A percentile compares a stretch with the other conserved stretches of the same genome.
Evolutionary conservation across 106 monocot species (phyloP).

Genomic region (Allium cepa): DNA sequence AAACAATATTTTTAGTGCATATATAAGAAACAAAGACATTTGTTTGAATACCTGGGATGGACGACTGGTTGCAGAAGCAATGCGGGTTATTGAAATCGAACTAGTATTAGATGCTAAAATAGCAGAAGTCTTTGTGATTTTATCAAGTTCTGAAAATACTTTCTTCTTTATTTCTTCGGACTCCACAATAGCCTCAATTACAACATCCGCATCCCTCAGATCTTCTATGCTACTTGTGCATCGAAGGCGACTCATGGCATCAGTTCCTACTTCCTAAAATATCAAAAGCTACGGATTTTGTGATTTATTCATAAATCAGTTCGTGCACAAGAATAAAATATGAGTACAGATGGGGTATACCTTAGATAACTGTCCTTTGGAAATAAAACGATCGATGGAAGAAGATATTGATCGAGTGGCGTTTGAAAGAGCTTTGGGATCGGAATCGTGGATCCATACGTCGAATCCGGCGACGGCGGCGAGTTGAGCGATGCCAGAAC

Average conservation of each 20-base stretch:
- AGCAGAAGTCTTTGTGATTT: constrained; percentile 62
- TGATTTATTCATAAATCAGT: background rate
- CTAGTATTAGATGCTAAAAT: constrained; percentile 97
- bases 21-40: too few species aligned
- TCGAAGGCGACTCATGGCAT: constrained; percentile 50
- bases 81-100: constrained; percentile 92
- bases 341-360: constrained; percentile 10
- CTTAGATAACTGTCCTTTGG: constrained; percentile 64
- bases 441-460: constrained; percentile 62
- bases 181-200: constrained; percentile 86
- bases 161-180: constrained; percentile 78
- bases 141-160: constrained; percentile 69
- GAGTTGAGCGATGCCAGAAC: constrained; percentile 93
- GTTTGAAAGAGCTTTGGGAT: constrained; percentile 40
- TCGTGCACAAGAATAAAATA: background rate
- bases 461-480: constrained; percentile 61
- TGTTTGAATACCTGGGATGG: constrained; percentile 58
- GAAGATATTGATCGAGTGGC: constrained; percentile 43
- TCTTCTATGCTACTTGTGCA: constrained; percentile 51
- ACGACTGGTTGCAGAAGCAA: constrained; percentile 77
- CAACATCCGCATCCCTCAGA: constrained; percentile 51
- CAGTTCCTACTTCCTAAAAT: constrained; percentile 14
- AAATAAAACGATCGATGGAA: constrained; percentile 49
- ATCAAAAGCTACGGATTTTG: background rate
- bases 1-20: too few species aligned